Percentiles rank a stretch among this genome's conserved stretches.
These are phyloP conservation scores for Leccinum subgranulosum DNA, from an alignment of 768 basidiomycete species.

Conservation along the genomic window DNA sequence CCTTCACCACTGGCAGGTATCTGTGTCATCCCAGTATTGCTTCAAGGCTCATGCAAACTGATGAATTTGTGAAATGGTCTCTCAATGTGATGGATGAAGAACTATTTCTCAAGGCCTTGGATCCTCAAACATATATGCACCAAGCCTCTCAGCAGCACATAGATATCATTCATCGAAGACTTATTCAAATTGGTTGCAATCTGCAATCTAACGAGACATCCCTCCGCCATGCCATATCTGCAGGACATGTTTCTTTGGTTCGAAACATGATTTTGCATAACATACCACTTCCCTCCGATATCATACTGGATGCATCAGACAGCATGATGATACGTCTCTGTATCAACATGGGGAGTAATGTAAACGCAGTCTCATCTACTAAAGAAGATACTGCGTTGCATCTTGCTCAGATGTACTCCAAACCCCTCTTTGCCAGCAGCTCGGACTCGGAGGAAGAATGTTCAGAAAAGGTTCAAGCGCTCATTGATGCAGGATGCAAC, in stretches of 20 bases:
- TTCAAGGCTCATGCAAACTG: neutral
- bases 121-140: neutral
- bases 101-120: neutral
- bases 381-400: neutral
- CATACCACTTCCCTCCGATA: neutral
- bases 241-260: neutral
- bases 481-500: neutral
- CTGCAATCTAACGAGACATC: neutral
- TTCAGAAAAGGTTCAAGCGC: neutral
- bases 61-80: neutral
- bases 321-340: neutral
- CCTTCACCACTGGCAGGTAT: no score
- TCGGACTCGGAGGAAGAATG: neutral
- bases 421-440: fast-evolving
- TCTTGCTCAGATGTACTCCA: neutral
- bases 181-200: neutral
- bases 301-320: neutral
- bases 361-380: neutral
- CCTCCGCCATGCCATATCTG: neutral
- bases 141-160: neutral
- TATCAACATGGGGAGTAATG: neutral
- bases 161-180: neutral
- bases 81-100: neutral
- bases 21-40: neutral
- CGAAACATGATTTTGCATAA: neutral